phyloP scores from a whole-genome alignment of 352 stramenopile genomes.

The Nothophytophthora sp. region DNA sequence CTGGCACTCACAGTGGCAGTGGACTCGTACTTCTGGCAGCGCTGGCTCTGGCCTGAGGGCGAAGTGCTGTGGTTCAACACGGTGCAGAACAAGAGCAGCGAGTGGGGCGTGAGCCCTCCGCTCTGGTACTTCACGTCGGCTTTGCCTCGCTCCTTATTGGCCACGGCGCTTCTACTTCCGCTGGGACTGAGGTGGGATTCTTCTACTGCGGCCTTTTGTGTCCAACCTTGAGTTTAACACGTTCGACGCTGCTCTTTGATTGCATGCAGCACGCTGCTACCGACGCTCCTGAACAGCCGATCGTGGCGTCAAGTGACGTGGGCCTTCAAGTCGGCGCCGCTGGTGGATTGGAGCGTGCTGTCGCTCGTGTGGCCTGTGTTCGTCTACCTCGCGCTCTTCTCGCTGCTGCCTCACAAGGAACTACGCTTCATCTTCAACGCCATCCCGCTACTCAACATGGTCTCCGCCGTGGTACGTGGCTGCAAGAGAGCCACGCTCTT shows the following conservation, averaged over 20 bases:
- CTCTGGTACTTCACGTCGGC: conserved; percentile 97
- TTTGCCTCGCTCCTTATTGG: conserved; percentile 89
- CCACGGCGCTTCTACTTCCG: conserved; percentile 83
- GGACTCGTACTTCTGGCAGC: conserved; percentile 95
- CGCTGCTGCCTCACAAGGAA: conserved; percentile 98
- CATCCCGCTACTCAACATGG: conserved; percentile 96
- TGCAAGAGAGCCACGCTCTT: too few relatives aligned
- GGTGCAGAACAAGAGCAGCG: conserved; percentile 96
- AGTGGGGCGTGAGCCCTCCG: conserved; percentile 96
- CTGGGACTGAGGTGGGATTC: conserved; percentile 66
- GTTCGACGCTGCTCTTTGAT: conserved; percentile 1
- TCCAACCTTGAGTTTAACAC: background rate
- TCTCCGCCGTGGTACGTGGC: conserved; percentile 85
- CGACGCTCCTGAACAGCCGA: conserved; percentile 33
- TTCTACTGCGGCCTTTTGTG: background rate
- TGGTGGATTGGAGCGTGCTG: conserved; percentile 55
- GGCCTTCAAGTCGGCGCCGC: conserved; percentile 34
- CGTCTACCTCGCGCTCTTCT: conserved; percentile 95
- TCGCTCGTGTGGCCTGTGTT: conserved; percentile 67
- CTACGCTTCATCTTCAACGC: conserved; percentile 97
- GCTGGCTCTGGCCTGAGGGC: conserved; percentile 97
- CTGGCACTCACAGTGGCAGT: conserved; percentile 88
- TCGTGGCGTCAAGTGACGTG: conserved; percentile 45
- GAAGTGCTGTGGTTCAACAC: conserved; percentile 98
- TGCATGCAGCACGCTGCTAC: conserved; percentile 43